A percentile compares a stretch with the other conserved stretches of the same genome.
phyloP scores from a whole-genome alignment of 176 grass and related monocot genomes.

The Oryza meyeriana region DNA sequence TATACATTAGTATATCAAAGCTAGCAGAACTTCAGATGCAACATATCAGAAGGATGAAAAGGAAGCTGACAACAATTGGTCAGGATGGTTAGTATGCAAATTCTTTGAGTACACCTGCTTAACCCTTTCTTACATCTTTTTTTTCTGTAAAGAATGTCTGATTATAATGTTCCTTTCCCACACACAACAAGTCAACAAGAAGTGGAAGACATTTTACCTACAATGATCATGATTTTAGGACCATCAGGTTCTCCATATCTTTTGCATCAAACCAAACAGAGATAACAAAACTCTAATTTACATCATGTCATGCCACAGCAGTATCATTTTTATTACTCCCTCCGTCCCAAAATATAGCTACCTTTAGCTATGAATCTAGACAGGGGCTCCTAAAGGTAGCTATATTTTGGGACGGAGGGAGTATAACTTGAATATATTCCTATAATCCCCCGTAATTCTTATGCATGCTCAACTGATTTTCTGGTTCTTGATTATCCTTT shows the following conservation, averaged over 20 bases:
- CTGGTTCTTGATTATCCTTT: background rate
- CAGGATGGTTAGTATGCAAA: background rate
- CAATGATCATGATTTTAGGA: background rate
- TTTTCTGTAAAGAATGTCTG: background rate
- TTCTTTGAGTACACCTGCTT: background rate
- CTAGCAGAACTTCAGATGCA: background rate
- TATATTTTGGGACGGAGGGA: too few species aligned
- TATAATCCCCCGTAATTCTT: background rate
- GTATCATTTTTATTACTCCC: background rate
- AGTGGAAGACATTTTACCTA: background rate
- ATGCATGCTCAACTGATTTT: background rate
- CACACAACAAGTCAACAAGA: background rate
- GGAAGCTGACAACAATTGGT: background rate
- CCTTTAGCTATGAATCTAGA: too few species aligned
- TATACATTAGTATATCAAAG: background rate
- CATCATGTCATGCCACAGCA: background rate
- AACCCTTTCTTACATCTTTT: background rate
- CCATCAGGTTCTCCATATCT: background rate
- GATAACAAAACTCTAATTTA: constrained; percentile 4
- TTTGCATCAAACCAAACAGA: background rate
- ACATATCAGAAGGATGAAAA: constrained; percentile 15
- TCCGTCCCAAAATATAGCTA: too few species aligned
- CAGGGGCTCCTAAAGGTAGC: too few species aligned
- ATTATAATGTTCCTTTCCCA: constrained; percentile 8
- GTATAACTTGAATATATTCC: background rate